Base-by-base conservation (phyloP, 2,329 filamentous ascomycete genomes). In the Monosporascus sp. region DNA sequence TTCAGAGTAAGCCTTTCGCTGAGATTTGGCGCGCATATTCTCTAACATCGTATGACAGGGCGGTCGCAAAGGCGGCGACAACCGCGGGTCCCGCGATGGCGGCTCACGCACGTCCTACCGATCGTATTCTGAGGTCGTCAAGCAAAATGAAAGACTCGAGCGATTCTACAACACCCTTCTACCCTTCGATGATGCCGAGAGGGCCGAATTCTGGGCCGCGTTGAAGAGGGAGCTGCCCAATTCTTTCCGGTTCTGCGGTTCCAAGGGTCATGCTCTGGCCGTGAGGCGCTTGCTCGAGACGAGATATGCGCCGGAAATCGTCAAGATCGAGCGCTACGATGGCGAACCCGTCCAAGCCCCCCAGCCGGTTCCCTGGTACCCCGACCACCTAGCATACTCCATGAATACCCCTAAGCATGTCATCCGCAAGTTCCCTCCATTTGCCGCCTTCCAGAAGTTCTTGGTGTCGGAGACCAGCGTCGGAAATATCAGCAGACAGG, bases 381-480 rank as follows among this genome's bases (percentile, higher is more conserved):
- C 94, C 42, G 91, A 97, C 67, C 84, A 90, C 66, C 84, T 99
- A 56, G 94, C 94, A 48, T 99, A 95, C 88, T 91, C 86, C 72
- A 97, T 97, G 91, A 96, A 92, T 46, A 97, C 93, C 6, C 90
- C 94, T 57, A 99, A 97, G 80, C 92, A 96, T 67, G 87, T 97
- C 60, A 83, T 99, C 57, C 88, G 94, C 64, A 92, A 92, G 68
- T 96, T 96, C 71, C 85, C 90, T 37, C 94, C 94, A 3, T 99
- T 99, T 69, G 86, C 91, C 48, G 88, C 89, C 27, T 97, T 99
- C 74, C 94, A 99, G 71, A 96, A 95, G 70, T 99, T 97, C 76
- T 81, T 99, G 49, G 94, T 99, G 48, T 95, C 93, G 50, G 94
- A 99, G 78, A 97, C 94, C 4, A 91, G 89, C 52, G 91, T 97